Base-by-base conservation (phyloP, 129 eudicot species). In the Flaveria bidentis region DNA sequence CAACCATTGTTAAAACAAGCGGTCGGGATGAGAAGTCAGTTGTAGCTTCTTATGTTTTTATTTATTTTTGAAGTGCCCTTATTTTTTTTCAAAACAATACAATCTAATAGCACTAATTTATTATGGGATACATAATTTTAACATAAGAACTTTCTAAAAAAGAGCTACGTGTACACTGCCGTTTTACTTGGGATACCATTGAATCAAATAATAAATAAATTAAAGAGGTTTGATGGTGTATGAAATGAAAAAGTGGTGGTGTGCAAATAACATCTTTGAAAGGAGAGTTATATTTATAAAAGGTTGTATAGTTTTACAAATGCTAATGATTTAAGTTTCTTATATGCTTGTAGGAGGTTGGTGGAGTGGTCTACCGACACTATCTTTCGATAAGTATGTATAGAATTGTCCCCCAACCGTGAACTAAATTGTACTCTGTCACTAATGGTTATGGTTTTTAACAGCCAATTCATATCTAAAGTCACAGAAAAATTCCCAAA, bases 311-410 rank as follows among this genome's bases (percentile, higher is more conserved):
- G 60, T 47, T 41, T 39, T 5, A 36, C 68, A 7, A 63, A 68
- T 63, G 76, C n/a, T 73, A 44, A 36, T 26, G 11, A 7, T 64
- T 44, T 28, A 23, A n/a, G 80, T 49, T 58, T n/a, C 39, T 42
- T 75, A 39, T 71, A 69, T 76, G 45, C 55, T 28, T 64, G 62
- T 66, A 94, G 97, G 99, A 77, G 99, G 99, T 76, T 94, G 99
- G 99, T 94, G 99, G 99, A 94, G 99, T 80, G 99, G 99, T 22
- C 96, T 86, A 72, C 99, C 99, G 63, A 85, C 92, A 41, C 72
- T 94, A 57, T 86, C 97, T 30, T 89, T 74, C 62, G 72, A 94
- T 80, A 85, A 75, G 99, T 94, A 87, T n/a, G 84, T 63, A 56
- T n/a, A 51, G 20, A 18, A 30, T 50, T 9, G 17, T 49, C 39